These are phyloP conservation scores for Hyaloperonospora arabidopsidis DNA, from an alignment of 352 stramenopile genomes.

Conservation along the genomic window DNA sequence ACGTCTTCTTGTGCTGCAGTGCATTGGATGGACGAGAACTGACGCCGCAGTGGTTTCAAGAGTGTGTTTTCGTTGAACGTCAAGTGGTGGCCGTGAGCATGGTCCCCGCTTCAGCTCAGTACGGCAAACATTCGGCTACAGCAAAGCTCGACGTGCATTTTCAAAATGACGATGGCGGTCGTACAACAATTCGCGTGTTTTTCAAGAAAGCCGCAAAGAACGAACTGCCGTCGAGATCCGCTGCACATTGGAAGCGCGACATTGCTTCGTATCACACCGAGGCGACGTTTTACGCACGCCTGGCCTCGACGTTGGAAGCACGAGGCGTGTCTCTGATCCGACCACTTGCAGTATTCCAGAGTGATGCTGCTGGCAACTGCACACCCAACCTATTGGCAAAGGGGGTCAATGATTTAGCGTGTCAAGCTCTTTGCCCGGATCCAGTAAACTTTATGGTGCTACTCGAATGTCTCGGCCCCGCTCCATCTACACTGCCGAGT, in stretches of 20 bases:
- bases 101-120: conserved; percentile 28
- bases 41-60: conserved; percentile 43
- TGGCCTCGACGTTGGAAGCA: conserved; percentile 27
- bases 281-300: conserved; percentile 46
- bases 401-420: neutral
- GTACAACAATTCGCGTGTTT: conserved; percentile 33
- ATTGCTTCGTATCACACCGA: conserved; percentile 55
- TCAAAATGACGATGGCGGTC: neutral
- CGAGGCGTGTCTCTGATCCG: conserved; percentile 36
- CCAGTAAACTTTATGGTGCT: conserved; percentile 46
- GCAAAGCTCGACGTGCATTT: conserved; percentile 32
- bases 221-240: conserved; percentile 39
- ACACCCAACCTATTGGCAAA: conserved; percentile 14
- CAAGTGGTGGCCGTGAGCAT: conserved; percentile 20
- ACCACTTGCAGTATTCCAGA: conserved; percentile 42
- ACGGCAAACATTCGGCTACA: conserved; percentile 53
- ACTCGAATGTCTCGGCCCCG: conserved; percentile 34
- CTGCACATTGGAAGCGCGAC: conserved; percentile 47
- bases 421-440: conserved; percentile 9
- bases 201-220: conserved; percentile 54
- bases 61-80: conserved; percentile 21
- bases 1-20: conserved; percentile 27
- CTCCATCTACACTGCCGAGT: neutral
- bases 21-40: conserved; percentile 37
- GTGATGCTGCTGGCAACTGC: conserved; percentile 14